Percentiles rank a stretch among this genome's conserved stretches.
Evolutionary conservation across 1,284 basidiomycete genomes (phyloP).

Genomic region (Malassezia japonica): DNA sequence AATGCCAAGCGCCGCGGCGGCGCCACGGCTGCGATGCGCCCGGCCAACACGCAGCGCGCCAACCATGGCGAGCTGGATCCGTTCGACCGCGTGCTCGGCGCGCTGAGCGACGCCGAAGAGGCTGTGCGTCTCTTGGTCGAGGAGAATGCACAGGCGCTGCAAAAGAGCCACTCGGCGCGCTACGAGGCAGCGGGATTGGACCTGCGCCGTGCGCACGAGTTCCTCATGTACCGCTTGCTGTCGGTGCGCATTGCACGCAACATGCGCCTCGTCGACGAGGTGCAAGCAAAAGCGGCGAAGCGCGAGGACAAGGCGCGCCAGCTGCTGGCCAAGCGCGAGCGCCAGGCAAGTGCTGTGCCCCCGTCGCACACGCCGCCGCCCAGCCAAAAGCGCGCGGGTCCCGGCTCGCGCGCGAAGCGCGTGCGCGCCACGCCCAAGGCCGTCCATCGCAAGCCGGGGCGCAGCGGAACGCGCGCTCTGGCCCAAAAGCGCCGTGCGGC

Average conservation of each 20-base stretch:
- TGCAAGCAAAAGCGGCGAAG: conserved; percentile 32
- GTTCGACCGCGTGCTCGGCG: conserved; percentile 41
- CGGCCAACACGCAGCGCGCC: conserved; percentile 18
- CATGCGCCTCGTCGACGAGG: conserved; percentile 32
- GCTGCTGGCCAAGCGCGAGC: conserved; percentile 20
- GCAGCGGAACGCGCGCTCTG: conserved; percentile 29
- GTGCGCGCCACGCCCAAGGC: conserved; percentile 13
- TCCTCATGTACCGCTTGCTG: conserved; percentile 38
- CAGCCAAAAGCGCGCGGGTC: conserved; percentile 19
- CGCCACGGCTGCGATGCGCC: conserved; percentile 1
- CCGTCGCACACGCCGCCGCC: conserved; percentile 16
- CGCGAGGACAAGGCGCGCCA: conserved; percentile 33
- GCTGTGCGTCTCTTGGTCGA: conserved; percentile 37
- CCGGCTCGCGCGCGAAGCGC: conserved; percentile 24
- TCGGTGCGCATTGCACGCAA: conserved; percentile 38
- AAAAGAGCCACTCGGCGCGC: conserved; percentile 39
- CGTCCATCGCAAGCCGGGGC: conserved; percentile 21
- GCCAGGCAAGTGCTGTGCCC: not conserved
- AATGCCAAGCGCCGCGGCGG: conserved; percentile 27
- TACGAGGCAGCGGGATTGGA: conserved; percentile 43
- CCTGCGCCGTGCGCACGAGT: conserved; percentile 42
- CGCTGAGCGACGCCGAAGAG: conserved; percentile 41
- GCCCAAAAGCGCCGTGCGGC: conserved; percentile 12
- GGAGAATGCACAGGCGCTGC: conserved; percentile 41
- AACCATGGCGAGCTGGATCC: conserved; percentile 36